Base-by-base conservation (phyloP, 2,329 filamentous ascomycete species). In the Fusarium sp. region DNA sequence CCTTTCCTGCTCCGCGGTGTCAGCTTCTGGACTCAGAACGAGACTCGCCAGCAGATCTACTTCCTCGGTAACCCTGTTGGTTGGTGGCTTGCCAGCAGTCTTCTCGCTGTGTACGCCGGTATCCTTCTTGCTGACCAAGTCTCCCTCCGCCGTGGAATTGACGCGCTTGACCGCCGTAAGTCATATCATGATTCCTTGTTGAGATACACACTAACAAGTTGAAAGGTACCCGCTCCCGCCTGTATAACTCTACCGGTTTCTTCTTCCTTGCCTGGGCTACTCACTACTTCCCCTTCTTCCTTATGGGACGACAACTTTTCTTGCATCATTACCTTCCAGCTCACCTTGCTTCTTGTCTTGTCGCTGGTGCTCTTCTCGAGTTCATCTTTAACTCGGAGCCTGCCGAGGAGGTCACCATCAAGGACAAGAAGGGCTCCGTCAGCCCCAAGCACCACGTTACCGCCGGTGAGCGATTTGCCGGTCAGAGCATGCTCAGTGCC, bases 211-310 rank as follows among this genome's bases (percentile, higher is more conserved):
- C 78, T 84, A 77, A 84, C 77, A 14, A 30, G 42, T 49, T 57
- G 15, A 59, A 78, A 92, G 94, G 94, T 72, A 94, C 96, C 30
- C 95, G 96, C 72, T 95, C 93, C 25, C 94, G 95, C 70, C 88
- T 99, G 52, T 99, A 99, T 84, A 98, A 98, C 86, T 98, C 94
- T 58, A 98, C 96, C 1, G 96, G 96, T 25, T 99, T 99, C 88
- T 97, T 99, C 86, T 98, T 98, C 89, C 89, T 99, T 61, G 94
- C 94, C 59, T 99, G 96, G 96, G 94, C 93, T 16, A 95, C 94
- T 4, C 96, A 99, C 81, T 99, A 98, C 85, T 90, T 97, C 81
- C 95, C 95, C 55, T 99, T 99, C 86, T 99, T 90, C 84, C 89
- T 98, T 70, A 99, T 99, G 95, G 95, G 95, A 61, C 94, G 95